Evolutionary conservation across 2,329 filamentous ascomycete species (phyloP), one percentile per base, ranked within the genome.

Genomic region (Cladosporium phlei): DNA sequence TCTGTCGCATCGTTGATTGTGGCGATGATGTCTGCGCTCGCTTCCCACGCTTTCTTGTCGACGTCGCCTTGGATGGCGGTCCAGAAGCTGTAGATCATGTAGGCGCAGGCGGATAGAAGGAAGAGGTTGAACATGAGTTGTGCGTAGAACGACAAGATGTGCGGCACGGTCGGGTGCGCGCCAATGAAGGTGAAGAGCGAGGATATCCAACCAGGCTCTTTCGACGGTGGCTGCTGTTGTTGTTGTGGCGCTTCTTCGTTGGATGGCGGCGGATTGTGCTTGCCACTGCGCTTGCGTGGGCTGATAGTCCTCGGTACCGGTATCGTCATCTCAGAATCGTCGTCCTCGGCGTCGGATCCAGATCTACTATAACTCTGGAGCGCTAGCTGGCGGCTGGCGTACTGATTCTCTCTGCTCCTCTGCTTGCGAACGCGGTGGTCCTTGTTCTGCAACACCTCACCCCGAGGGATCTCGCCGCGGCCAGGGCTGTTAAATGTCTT

Each of bases 21-120:
- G 9, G 80, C 77, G 51, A 90, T 68, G 17, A 93, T 79, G 27
- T 59, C 59, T 2, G 78, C 73, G n/a, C 82, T 80, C 10, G 82
- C 83, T 46, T 81, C 79, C 34, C 83, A 76, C 8, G 84, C 81
- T 27, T 85, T 86, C 43, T 84, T 79, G 51, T 82, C 74, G 25
- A 95, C 83, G 63, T 96, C 90, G 19, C 77, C 75, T 11, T 82
- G 81, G 43, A 93, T 80, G 7, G 86, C 84, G 11, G 75, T 71
- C 54, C 86, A 79, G 56, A 88, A 77, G 1, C 78, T 74, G 69
- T 83, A 88, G 25, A 87, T 73, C 33, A 88, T 72, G 65, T 85
- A 91, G 30, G 81, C 67, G 55, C 71, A 68, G 46, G 76, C 66
- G 10, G 75, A 64, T 4, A 82, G 73, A 12, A 86, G 70, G 50